Evolutionary conservation across 768 basidiomycete genomes (phyloP), one percentile per base, ranked within the genome.

Genomic region (Strobilomyces confusus): DNA sequence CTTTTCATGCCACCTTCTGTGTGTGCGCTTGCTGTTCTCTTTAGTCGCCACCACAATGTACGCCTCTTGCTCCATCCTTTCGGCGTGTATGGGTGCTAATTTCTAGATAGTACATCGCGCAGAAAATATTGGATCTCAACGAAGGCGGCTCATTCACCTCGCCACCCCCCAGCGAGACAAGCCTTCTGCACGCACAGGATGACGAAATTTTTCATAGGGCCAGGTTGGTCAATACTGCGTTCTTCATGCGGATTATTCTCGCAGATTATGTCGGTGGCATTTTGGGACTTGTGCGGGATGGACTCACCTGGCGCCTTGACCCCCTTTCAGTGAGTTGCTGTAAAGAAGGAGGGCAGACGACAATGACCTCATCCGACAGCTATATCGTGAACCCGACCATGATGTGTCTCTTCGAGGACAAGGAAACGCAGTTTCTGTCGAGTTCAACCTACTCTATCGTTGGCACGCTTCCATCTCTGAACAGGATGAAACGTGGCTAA

Each of bases 141-240:
- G 89, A 92, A 67, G 62, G 67, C 17, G 74, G 77, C 11, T 77
- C 69, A 2, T 87, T 76, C 64, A 47, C 49, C 15, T 40, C 58
- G 40, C 61, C 67, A 49, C 46, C 63, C 56, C 22, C 48, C 2
- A 30, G 54, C 9, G 55, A 63, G 43, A 30, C 57, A 55, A 8
- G 52, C 29, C 58, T 68, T 6, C 63, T 69, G 6, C 60, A 62
- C 14, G 68, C 59, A 0, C 89, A 91, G 63, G 89, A 91, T 50
- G 82, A 88, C 46, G 89, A 90, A 60, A 82, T 91, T 43, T 91
- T 88, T 72, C 77, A 87, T 53, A 80, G 85, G 26, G 76, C 86
- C 11, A 79, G 89, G 44, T 73, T 89, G 43, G 82, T 90, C 42
- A 91, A 91, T 65, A 84, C 82, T 48, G 84, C 79, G 4, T 84